A percentile compares a stretch with the other conserved stretches of the same genome.
Conservation (phyloP, 108 stramenopile genomes). For the Pelagomonas calceolata region DNA sequence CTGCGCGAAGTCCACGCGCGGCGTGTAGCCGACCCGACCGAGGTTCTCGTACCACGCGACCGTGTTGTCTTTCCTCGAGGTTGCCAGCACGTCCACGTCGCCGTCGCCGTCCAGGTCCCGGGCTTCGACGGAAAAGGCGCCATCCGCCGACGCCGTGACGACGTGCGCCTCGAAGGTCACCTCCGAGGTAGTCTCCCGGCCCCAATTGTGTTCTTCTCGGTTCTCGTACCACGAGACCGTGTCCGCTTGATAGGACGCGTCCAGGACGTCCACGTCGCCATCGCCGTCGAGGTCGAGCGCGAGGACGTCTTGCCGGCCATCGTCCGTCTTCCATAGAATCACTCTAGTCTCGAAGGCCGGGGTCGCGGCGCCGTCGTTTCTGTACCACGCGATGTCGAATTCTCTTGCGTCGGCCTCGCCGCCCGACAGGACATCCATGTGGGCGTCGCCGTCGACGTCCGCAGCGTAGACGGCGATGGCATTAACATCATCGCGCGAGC, state of each 20-base stretch:
- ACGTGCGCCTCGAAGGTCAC: background rate
- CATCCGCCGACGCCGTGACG: background rate
- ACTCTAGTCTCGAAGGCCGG: slow-evolving; percentile 6
- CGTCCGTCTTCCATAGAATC: slow-evolving; percentile 15
- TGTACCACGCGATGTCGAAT: too few species aligned
- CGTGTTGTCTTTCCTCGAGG: slow-evolving; percentile 16
- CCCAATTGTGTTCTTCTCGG: background rate
- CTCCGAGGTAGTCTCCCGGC: too few species aligned
- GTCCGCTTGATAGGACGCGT: background rate
- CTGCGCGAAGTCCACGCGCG: too few species aligned
- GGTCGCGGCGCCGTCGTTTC: too few species aligned
- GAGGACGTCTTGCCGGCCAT: background rate
- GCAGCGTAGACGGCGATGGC: slow-evolving; percentile 7
- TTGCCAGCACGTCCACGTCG: slow-evolving; percentile 19
- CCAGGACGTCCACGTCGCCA: background rate
- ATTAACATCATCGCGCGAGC: too few species aligned
- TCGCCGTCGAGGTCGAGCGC: background rate
- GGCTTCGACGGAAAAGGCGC: background rate
- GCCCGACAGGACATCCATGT: too few species aligned
- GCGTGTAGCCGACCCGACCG: slow-evolving; percentile 8
- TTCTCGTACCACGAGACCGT: slow-evolving; percentile 1
- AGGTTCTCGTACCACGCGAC: slow-evolving; percentile 31
- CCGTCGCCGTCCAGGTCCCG: slow-evolving; percentile 25
- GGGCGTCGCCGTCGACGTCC: slow-evolving; percentile 9
- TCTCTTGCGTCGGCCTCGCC: too few species aligned